Evolutionary conservation across 495 filamentous ascomycete genomes (phyloP), one percentile per base, ranked within the genome.

Genomic region (Xeromyces bisporus): DNA sequence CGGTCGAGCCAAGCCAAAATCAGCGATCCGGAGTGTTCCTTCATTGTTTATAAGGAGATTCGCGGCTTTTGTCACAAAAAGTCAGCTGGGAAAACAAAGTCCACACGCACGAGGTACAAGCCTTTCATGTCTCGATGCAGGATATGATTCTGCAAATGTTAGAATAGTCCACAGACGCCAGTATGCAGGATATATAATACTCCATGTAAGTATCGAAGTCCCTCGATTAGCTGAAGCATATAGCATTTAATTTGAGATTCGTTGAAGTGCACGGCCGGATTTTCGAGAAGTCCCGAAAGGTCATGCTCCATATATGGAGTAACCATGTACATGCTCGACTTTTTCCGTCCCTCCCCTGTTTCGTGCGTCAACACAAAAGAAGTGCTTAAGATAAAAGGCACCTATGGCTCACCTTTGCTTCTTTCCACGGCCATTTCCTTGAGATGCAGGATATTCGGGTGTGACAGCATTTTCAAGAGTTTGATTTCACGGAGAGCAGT

Each of bases 271-370:
- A 96, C 86, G 3, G 71, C 67, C 16, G 87, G 86, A 41, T 99
- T 99, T 48, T 94, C 89, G 38, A 99, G 69, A 9, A 99, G 69
- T 32, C 89, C 89, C 11, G 87, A 92, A 4, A 99, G 66, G 49
- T 99, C 89, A 49, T 99, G 89, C 43, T 96, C 89, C 87, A 96
- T 93, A 49, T 96, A 99, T 18, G 86, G 87, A 15, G 76, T 92
- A 31, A 94, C 89, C 89, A 99, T 99, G 50, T 93, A 96, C 66
- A 96, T 80, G 49, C 82, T 81, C 0, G 80, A 76, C 35, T 77
- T 73, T 53, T 85, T 89, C 29, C 73, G 69, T 41, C 80, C 83
- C 50, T 86, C 80, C 29, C 61, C 69, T 72, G 15, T 7, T 9
- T n/a, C 16, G 4, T 2, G 15, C 7, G 34, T 48, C 26, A 50